Conservation (phyloP, 139 green algal species). For the Volvox reticuliferus region DNA sequence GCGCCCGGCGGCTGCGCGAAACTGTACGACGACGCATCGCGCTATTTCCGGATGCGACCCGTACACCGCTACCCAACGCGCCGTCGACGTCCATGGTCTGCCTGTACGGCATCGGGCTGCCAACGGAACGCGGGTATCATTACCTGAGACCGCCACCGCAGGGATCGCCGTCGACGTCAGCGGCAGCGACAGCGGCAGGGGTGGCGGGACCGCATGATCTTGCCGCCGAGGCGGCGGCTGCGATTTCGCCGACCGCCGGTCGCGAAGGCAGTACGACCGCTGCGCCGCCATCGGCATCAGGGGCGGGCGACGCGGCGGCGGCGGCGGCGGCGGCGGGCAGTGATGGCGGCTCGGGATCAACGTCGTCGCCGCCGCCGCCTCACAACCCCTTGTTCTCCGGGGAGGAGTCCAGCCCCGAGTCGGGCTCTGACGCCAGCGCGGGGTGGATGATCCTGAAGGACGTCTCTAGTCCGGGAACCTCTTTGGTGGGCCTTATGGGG, state of each 20-base stretch:
- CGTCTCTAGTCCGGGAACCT: not conserved
- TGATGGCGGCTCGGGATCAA: not conserved
- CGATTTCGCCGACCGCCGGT: not conserved
- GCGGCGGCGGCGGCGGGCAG: not conserved
- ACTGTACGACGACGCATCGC: not conserved
- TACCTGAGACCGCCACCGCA: slow-evolving; percentile 57
- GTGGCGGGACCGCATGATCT: not conserved
- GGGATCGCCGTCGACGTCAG: not conserved
- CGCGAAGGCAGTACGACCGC: not conserved
- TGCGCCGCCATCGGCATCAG: not conserved
- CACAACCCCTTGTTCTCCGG: not conserved
- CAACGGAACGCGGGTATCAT: slow-evolving; percentile 81
- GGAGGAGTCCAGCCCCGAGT: slow-evolving; percentile 25
- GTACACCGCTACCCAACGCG: slow-evolving; percentile 72
- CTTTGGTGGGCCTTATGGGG: slow-evolving; percentile 15
- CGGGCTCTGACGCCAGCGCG: slow-evolving; percentile 1
- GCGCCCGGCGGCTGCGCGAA: not conserved
- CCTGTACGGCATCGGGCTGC: slow-evolving; percentile 80
- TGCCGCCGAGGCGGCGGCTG: not conserved
- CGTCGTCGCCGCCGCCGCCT: not conserved
- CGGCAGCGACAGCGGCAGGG: slow-evolving; percentile 9
- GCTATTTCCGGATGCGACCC: slow-evolving; percentile 56
- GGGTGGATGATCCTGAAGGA: slow-evolving; percentile 47
- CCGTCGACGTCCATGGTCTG: slow-evolving; percentile 74
- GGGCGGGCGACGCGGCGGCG: not conserved